phyloP scores from a whole-genome alignment of 805 yeast species.

The Sugiyamaella qingdaonensis region DNA sequence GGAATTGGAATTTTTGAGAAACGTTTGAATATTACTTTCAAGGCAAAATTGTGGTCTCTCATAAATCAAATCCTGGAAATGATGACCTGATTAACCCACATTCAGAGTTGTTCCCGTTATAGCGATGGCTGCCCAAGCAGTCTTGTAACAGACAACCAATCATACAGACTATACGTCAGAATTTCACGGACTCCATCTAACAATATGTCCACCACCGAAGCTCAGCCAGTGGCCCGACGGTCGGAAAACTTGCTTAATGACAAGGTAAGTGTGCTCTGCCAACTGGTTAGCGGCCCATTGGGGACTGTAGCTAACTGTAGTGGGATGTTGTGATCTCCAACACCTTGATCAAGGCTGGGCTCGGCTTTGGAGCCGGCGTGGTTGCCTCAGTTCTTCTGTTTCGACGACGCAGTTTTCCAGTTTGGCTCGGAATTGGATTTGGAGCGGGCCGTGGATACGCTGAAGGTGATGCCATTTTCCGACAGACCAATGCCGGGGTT shows the following conservation, averaged over 20 bases:
- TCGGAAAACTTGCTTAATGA: conserved; percentile 36
- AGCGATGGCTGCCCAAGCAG: no score
- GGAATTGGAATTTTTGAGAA: no score
- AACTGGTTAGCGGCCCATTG: background rate
- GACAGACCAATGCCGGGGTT: conserved; percentile 38
- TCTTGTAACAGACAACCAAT: background rate
- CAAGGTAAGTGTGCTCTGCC: conserved; percentile 29
- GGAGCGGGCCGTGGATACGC: conserved; percentile 98
- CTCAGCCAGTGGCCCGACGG: conserved; percentile 16
- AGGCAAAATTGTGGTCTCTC: no score
- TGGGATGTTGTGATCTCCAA: conserved; percentile 98
- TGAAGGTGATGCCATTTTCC: conserved; percentile 96
- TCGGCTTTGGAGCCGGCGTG: conserved; percentile 96
- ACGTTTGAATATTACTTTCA: no score
- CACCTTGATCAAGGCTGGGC: conserved; percentile 88
- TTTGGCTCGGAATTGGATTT: conserved; percentile 95
- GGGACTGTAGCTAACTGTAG: conserved; percentile 20
- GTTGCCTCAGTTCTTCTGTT: conserved; percentile 84
- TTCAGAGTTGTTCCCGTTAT: no score
- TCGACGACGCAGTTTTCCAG: conserved; percentile 95
- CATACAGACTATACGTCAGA: background rate
- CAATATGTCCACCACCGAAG: conserved; percentile 16
- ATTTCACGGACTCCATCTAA: conserved; percentile 1
- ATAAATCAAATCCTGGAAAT: no score
- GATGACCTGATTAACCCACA: no score